Conservation (phyloP, 352 stramenopile species). For the Phytophthora parvispora region DNA sequence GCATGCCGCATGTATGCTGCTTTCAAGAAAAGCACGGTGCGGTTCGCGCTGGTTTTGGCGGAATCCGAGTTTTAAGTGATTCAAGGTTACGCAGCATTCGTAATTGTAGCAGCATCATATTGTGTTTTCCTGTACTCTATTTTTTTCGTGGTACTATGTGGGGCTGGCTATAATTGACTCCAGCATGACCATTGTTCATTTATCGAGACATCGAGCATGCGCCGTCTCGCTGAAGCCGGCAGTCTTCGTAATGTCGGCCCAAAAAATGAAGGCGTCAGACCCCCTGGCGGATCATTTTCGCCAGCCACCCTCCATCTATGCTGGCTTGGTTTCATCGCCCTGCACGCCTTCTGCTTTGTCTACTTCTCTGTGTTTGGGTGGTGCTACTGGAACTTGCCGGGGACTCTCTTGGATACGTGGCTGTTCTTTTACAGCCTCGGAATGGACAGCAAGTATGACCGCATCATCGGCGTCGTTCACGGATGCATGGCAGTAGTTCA, state of each 20-base stretch:
- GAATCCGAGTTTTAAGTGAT: conserved; percentile 80
- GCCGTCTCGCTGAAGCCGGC: neutral
- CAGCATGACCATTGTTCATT: neutral
- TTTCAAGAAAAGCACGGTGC: conserved; percentile 82
- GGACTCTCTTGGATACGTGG: conserved; percentile 15
- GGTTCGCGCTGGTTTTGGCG: conserved; percentile 74
- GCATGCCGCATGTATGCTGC: conserved; percentile 86
- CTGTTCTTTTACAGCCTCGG: conserved; percentile 16
- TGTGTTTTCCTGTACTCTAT: neutral
- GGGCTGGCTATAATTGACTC: neutral
- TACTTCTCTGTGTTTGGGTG: conserved; percentile 17
- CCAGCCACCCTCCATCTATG: neutral
- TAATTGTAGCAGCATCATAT: neutral
- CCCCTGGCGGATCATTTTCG: conserved; percentile 8
- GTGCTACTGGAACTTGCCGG: conserved; percentile 26
- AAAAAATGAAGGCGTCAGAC: neutral
- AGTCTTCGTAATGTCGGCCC: neutral
- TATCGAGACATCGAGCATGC: neutral
- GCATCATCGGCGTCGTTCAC: conserved; percentile 15
- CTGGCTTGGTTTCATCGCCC: conserved; percentile 18
- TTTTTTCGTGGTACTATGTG: neutral
- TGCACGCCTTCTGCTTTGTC: conserved; percentile 11
- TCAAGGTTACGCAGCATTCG: neutral
- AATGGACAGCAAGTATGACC: conserved; percentile 8
- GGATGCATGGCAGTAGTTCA: conserved; percentile 21